Evolutionary conservation across 2,329 filamentous ascomycete genomes (phyloP), one percentile per base, ranked within the genome.

Genomic region (Penicillium sp.): DNA sequence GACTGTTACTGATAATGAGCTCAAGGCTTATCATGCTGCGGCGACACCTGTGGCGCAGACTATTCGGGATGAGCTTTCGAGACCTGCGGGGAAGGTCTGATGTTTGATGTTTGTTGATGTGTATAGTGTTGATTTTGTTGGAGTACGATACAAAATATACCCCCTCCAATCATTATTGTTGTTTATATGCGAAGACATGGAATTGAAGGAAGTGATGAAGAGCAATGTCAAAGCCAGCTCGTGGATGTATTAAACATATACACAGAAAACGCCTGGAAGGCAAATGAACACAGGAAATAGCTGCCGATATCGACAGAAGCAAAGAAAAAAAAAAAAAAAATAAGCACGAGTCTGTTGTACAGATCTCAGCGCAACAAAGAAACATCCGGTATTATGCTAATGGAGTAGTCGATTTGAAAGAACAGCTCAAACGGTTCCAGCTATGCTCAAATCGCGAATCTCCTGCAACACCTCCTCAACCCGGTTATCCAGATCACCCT

Each of bases 401-500:
- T 34, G 40, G 45, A 47, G 29, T 25, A 44, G 40, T 40, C 15
- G 43, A 36, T 23, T 23, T 23, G 34, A 51, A 56, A 44, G 43
- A 50, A 40, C 57, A 45, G 16, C 21, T 67, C 70, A 85, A 55
- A 88, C 85, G n/a, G 86, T 88, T 21, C 86, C 86, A 34, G 86
- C 86, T 81, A 99, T 99, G 77, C 93, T 97, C 76, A 99, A 76
- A 77, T 97, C 94, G 64, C 94, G 83, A 75, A 99, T 99, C 81
- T 99, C 92, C 72, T 97, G 92, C 76, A 99, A 74, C 41, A 97
- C 94, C 76, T 97, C 89, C 77, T 99, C 94, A 31, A 99, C 94
- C 64, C 91, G 81, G 59, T 87, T 89, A 74, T 99, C 94, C 67
- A 99, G 79, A 64, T 97, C 90, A 27, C 94, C 94, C 68, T 92